Base-by-base conservation (phyloP, 176 grass and related monocot species). In the Musa beccarii region DNA sequence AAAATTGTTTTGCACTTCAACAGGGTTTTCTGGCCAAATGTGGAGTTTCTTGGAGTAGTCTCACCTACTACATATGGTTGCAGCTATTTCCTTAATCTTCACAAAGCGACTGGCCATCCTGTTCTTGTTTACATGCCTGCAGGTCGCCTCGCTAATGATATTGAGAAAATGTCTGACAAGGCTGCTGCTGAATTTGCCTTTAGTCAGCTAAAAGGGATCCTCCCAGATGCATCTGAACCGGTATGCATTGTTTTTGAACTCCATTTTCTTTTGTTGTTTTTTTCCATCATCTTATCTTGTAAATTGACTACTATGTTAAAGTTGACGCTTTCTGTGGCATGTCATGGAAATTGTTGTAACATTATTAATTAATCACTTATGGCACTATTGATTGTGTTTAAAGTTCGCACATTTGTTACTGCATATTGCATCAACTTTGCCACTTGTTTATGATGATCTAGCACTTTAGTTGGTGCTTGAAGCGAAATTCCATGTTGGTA, bases 51-150 rank as follows among this genome's bases (percentile, higher is more conserved):
- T 53, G 96, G 96, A 72, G 88, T 99, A 17, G 91, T 99, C 82
- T 88, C 96, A 74, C 79, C 86, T 21, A 94, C 82, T 34, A 74
- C 96, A 11, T 99, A 99, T 68, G 96, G 96, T 9, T 99, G 96
- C 81, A 99, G 96, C 84, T 99, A 99, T 81, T 99, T 99, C 81
- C 90, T 99, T 52, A 99, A 99, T 79, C 92, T 99, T 72, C 96
- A 99, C 50, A 99, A 99, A 79, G 96, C 96, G 17, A 92, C 96
- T 22, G 91, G 96, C 10, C 82, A 99, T 21, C 79, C 89, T 22
- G 96, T 95, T 78, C 88, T 99, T 29, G 96, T 99, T 69, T 99
- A 95, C 76, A 99, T 99, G 96, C 96, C 96, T 81, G 96, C 96
- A 17, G 96, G 91, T 10, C 82, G 80, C 17, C 90, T 99, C 54